Evolutionary conservation across 495 filamentous ascomycete species (phyloP).

Genomic region (Hypoxylon rickii): DNA sequence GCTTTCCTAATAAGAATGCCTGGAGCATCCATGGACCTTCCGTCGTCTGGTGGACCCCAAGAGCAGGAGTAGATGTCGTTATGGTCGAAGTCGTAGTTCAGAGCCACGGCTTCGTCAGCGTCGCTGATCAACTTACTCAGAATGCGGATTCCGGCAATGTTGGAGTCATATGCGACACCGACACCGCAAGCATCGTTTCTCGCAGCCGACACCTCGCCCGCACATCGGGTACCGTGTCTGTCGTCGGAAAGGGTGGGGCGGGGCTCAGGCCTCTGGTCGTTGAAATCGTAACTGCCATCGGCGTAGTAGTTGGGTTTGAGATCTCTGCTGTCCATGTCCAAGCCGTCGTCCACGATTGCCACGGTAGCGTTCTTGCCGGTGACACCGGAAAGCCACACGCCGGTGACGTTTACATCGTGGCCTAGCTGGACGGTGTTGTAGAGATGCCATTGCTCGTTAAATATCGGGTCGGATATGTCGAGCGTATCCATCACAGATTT

Average conservation of each 20-base stretch:
- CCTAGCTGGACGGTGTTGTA: slow-evolving; percentile 80
- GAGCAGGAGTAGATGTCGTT: slow-evolving; percentile 99
- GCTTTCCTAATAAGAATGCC: slow-evolving; percentile 85
- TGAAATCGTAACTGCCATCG: slow-evolving; percentile 92
- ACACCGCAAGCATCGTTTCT: slow-evolving; percentile 94
- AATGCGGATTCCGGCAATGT: slow-evolving; percentile 87
- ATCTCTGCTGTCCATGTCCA: slow-evolving; percentile 97
- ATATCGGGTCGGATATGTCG: slow-evolving; percentile 85
- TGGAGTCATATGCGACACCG: slow-evolving; percentile 90
- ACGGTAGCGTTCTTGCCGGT: slow-evolving; percentile 89
- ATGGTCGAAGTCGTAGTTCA: slow-evolving; percentile 88
- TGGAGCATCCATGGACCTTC: slow-evolving; percentile 89
- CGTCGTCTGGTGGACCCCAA: slow-evolving; percentile 95
- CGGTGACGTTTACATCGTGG: slow-evolving; percentile 94
- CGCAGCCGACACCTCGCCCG: slow-evolving; percentile 89
- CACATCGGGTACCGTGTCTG: slow-evolving; percentile 88
- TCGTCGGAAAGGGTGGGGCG: slow-evolving; percentile 81
- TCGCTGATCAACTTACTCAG: slow-evolving; percentile 88
- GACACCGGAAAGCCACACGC: slow-evolving; percentile 87
- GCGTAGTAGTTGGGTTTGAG: slow-evolving; percentile 90
- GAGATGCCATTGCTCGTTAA: slow-evolving; percentile 93
- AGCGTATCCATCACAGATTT: slow-evolving; percentile 65
- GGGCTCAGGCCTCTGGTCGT: slow-evolving; percentile 78
- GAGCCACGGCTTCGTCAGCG: slow-evolving; percentile 85
- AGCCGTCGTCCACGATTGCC: slow-evolving; percentile 92